Conservation (phyloP, 352 stramenopile species). For the Globisporangium cederbergense region DNA sequence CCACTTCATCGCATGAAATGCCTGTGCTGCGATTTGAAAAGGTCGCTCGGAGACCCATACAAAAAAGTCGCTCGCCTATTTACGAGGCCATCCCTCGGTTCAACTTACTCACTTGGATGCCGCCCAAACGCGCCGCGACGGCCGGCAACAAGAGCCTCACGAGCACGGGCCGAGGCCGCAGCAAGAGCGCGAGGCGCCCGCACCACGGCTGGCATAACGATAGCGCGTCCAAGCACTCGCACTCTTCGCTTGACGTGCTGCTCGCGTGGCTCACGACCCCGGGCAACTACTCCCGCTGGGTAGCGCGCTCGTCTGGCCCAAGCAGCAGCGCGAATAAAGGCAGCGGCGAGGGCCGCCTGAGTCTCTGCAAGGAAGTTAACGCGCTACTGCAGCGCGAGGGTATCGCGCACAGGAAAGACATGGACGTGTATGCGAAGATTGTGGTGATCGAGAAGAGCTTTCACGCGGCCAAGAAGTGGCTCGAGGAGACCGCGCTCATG, state of each 20-base stretch:
- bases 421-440: constrained; percentile 16
- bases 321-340: background rate
- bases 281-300: constrained; percentile 31
- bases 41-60: too few species aligned
- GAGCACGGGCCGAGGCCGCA: too few species aligned
- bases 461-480: constrained; percentile 19
- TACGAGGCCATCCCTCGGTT: background rate
- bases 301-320: background rate
- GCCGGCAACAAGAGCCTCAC: background rate
- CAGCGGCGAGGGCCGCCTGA: constrained; percentile 1
- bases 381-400: constrained; percentile 8
- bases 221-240: constrained; percentile 4
- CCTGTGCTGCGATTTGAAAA: background rate
- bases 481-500: constrained; percentile 22
- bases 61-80: background rate
- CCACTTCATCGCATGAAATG: background rate
- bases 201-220: constrained; percentile 17
- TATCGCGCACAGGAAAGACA: constrained; percentile 16
- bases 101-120: background rate
- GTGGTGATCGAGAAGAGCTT: constrained; percentile 18
- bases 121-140: background rate
- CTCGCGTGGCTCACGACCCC: constrained; percentile 26
- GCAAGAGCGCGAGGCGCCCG: background rate
- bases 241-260: constrained; percentile 28
- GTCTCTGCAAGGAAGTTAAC: constrained; percentile 17